Conservation (phyloP, 2,329 filamentous ascomycete genomes). For the Epichloe brachyelytri region DNA sequence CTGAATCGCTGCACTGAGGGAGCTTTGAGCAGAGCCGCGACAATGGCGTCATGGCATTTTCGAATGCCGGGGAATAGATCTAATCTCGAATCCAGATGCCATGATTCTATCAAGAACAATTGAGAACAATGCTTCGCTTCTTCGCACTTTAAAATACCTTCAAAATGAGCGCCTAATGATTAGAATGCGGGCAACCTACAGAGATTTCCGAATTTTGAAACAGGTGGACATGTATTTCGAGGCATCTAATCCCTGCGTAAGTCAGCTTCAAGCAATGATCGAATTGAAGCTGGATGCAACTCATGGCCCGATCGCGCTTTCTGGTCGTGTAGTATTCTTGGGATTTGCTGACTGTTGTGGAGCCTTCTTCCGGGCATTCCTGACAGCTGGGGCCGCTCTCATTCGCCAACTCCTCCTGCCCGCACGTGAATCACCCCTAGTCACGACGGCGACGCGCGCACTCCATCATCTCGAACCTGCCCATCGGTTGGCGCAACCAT, state of each 20-base stretch:
- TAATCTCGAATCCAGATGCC: background rate
- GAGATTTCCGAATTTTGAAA: background rate
- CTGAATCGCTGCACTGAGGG: background rate
- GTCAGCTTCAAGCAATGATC: background rate
- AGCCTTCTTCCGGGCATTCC: background rate
- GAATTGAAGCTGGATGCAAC: background rate
- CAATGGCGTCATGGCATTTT: slow-evolving; percentile 14
- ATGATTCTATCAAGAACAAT: background rate
- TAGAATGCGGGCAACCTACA: background rate
- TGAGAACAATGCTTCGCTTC: background rate
- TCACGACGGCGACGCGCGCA: slow-evolving; percentile 8
- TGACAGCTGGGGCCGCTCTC: background rate
- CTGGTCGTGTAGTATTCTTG: background rate
- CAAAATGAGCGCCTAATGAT: slow-evolving; percentile 1
- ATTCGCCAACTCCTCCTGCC: slow-evolving; percentile 1
- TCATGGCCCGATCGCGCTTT: slow-evolving; percentile 1
- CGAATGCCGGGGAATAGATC: slow-evolving; percentile 3
- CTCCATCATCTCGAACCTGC: slow-evolving; percentile 5
- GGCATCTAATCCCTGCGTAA: background rate
- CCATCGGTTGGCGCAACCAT: slow-evolving; percentile 1
- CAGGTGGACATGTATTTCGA: background rate
- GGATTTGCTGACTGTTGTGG: slow-evolving; percentile 1
- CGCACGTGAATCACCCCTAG: slow-evolving; percentile 5
- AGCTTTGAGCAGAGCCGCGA: slow-evolving; percentile 16
- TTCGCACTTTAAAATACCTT: background rate